Evolutionary conservation across 768 basidiomycete species (phyloP).

Genomic region (Antrodiella citrinella): DNA sequence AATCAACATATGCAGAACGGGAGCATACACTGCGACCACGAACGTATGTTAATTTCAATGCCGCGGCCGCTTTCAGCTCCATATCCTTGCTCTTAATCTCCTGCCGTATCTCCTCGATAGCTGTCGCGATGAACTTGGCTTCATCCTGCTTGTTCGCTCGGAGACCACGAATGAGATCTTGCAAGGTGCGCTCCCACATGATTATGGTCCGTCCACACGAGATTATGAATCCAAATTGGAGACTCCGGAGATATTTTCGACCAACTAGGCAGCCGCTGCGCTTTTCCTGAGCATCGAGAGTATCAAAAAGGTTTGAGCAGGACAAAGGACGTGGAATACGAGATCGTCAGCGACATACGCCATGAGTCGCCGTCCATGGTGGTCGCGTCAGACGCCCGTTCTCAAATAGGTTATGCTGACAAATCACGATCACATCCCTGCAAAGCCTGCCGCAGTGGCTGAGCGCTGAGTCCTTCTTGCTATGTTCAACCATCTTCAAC

Average conservation of each 20-base stretch:
- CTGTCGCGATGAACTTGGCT: slow-evolving; percentile 83
- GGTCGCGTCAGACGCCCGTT: too few relatives aligned
- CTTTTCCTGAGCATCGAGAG: neutral
- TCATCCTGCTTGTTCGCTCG: slow-evolving; percentile 95
- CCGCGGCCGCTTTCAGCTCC: slow-evolving; percentile 92
- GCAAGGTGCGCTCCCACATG: slow-evolving; percentile 96
- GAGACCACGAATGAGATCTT: slow-evolving; percentile 91
- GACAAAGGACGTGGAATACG: too few relatives aligned
- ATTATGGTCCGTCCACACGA: neutral
- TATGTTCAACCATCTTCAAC: too few relatives aligned
- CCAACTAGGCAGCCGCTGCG: too few relatives aligned
- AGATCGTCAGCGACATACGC: too few relatives aligned
- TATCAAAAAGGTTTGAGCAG: too few relatives aligned
- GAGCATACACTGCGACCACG: slow-evolving; percentile 28
- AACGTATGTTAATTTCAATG: slow-evolving; percentile 95
- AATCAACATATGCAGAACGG: slow-evolving; percentile 7
- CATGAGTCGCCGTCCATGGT: too few relatives aligned
- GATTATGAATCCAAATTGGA: too few relatives aligned
- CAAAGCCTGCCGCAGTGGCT: too few relatives aligned
- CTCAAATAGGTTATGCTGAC: too few relatives aligned
- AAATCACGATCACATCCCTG: too few relatives aligned
- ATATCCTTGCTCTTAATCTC: slow-evolving; percentile 94
- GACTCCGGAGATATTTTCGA: neutral
- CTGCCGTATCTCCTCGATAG: slow-evolving; percentile 87
- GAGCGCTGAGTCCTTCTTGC: too few relatives aligned